phyloP scores from a whole-genome alignment of 352 stramenopile species.

The Blastocystis sp. region DNA sequence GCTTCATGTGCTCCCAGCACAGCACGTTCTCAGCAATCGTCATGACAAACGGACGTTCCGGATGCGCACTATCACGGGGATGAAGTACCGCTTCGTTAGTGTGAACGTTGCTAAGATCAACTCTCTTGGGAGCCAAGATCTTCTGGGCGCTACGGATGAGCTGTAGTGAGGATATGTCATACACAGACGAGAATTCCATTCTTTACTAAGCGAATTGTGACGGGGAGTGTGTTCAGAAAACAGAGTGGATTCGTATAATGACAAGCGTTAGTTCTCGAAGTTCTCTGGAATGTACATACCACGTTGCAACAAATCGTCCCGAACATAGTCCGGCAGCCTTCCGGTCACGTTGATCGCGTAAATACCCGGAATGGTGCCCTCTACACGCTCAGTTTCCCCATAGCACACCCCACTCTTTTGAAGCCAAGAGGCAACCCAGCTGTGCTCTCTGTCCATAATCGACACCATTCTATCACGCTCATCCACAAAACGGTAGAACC shows the following conservation, averaged over 20 bases:
- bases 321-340: conserved; percentile 39
- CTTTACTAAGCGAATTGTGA: neutral
- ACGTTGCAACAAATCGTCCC: neutral
- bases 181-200: conserved; percentile 64
- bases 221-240: neutral
- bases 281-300: conserved; percentile 58
- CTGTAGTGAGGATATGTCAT: neutral
- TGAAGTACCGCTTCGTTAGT: neutral
- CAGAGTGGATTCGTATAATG: neutral
- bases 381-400: neutral
- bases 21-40: conserved; percentile 71
- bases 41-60: conserved; percentile 43
- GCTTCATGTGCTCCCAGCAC: conserved; percentile 54
- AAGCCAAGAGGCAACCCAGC: conserved; percentile 59
- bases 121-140: conserved; percentile 56
- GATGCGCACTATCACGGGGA: neutral
- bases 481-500: neutral
- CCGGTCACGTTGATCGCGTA: conserved; percentile 68
- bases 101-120: conserved; percentile 24
- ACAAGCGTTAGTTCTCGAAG: conserved; percentile 31
- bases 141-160: conserved; percentile 9
- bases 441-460: conserved; percentile 54
- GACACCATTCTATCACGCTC: conserved; percentile 36
- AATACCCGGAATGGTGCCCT: conserved; percentile 18
- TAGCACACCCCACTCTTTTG: conserved; percentile 31